Percentiles rank a stretch among this genome's conserved stretches.
These are phyloP conservation scores for Boletus pseudopeckii DNA, from an alignment of 768 basidiomycete species.

Conservation along the genomic window DNA sequence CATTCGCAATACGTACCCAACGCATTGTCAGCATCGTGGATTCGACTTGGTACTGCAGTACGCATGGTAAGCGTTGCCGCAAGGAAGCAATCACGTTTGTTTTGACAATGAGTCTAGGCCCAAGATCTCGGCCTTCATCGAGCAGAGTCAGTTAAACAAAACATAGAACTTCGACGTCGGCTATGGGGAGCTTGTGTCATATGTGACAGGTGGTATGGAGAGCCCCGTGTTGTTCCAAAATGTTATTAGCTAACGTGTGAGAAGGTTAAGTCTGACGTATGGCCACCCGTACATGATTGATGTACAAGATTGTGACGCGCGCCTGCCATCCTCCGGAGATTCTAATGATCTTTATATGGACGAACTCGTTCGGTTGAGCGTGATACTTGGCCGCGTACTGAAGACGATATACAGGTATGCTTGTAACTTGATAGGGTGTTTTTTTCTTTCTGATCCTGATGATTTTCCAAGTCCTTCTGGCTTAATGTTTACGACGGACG, in stretches of 20 bases:
- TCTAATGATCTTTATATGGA: slow-evolving; percentile 77
- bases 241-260: slow-evolving; percentile 5
- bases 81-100: slow-evolving; percentile 3
- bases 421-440: not conserved
- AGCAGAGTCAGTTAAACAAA: slow-evolving; percentile 80
- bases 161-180: slow-evolving; percentile 82
- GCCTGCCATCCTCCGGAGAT: slow-evolving; percentile 86
- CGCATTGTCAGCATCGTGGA: slow-evolving; percentile 82
- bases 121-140: slow-evolving; percentile 96
- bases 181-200: slow-evolving; percentile 96
- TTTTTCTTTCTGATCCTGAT: slow-evolving; percentile 10
- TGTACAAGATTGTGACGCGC: slow-evolving; percentile 92
- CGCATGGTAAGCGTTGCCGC: slow-evolving; percentile 68
- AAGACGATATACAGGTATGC: slow-evolving; percentile 89
- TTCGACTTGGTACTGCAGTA: slow-evolving; percentile 84
- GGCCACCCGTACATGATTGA: slow-evolving; percentile 97
- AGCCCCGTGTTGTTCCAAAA: slow-evolving; percentile 1
- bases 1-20: slow-evolving; percentile 88
- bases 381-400: slow-evolving; percentile 85
- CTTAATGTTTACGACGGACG: slow-evolving; percentile 79
- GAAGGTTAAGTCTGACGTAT: slow-evolving; percentile 81
- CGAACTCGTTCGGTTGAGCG: slow-evolving; percentile 87
- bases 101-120: slow-evolving; percentile 50
- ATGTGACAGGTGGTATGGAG: slow-evolving; percentile 81
- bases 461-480: slow-evolving; percentile 68